Conservation (phyloP, 1,139 yeast species). For the Debaryomycetaceae sp. region DNA sequence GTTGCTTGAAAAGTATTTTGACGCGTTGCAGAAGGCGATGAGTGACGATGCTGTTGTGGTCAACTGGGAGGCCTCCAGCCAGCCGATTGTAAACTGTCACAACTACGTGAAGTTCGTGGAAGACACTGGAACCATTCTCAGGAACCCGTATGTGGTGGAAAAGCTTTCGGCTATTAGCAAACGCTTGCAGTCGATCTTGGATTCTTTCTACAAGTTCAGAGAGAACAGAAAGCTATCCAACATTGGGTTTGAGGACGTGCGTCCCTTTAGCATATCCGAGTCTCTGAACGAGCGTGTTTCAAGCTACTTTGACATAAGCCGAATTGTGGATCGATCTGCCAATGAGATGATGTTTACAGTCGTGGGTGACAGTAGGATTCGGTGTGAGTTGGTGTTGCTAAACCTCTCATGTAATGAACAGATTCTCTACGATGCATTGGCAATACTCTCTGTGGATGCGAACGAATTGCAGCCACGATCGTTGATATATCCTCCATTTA, state of each 20-base stretch:
- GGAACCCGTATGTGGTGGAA: conserved; percentile 42
- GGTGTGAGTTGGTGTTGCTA: conserved; percentile 31
- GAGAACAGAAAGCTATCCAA: conserved; percentile 24
- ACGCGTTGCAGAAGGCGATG: conserved; percentile 3
- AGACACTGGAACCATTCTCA: conserved; percentile 16
- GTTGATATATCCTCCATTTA: conserved; percentile 43
- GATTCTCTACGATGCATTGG: conserved; percentile 32
- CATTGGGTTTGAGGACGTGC: conserved; percentile 36
- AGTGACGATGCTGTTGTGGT: conserved; percentile 11
- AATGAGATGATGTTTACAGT: conserved; percentile 14
- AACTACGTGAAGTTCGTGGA: conserved; percentile 32
- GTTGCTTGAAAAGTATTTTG: conserved; percentile 30
- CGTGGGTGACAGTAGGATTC: conserved; percentile 3
- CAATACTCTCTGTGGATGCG: conserved; percentile 25
- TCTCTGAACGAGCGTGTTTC: conserved; percentile 25
- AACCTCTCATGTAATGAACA: conserved; percentile 20
- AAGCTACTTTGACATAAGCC: conserved; percentile 36
- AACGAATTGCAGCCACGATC: conserved; percentile 20
- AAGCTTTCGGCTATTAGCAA: conserved; percentile 20
- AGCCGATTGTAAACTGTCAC: conserved; percentile 32
- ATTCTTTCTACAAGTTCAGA: conserved; percentile 14
- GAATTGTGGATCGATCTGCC: conserved; percentile 34
- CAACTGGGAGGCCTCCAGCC: conserved; percentile 18
- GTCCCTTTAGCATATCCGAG: conserved; percentile 15
- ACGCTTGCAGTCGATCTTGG: conserved; percentile 19